Evolutionary conservation across 225 moss, liverwort and hornwort species (phyloP), one percentile per base, ranked within the genome.

Genomic region (Neckera pumila): DNA sequence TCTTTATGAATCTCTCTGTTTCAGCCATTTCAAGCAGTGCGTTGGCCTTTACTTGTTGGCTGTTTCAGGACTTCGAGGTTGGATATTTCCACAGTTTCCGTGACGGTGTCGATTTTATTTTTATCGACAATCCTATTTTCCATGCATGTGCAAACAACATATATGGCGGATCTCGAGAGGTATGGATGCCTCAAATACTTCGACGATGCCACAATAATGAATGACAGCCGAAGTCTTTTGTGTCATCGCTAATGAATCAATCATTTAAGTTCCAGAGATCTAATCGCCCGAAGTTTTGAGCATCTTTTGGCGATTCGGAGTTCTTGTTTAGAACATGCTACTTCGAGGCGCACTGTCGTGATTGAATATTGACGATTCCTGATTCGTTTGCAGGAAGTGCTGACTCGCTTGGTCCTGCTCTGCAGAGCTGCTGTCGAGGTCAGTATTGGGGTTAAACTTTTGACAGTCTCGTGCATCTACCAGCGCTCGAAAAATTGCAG

Each of bases 361-460:
- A 58, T 65, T 54, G 79, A 56, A 73, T 79, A 72, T 61, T 87
- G 59, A 91, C 43, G 72, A 80, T 64, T 78, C 53, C 78, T 77
- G 45, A 62, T 73, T 73, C 56, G 53, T 56, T 63, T 92, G 89
- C 95, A 96, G 96, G 97, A 96, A 36, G 95, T 97, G 84, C 90
- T 97, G 82, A 85, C 69, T 38, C 94, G 97, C 69, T 95, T 97
- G 97, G 91, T 95, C 87, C 93, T 97, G 87, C 95, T 97, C 42
- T 96, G 95, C 87, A 97, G 87, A 90, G 97, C 94, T 81, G 97
- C 97, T 92, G 95, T 97, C 40, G 97, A 97, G 97, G 96, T 96
- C 71, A 64, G 93, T 91, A 56, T 58, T 86, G 31, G 56, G 63
- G 23, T 56, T 77, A 6, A 88, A 40, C 47, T 83, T 86, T 86